Evolutionary conservation across 129 eudicot genomes (phyloP), one percentile per base, ranked within the genome.

Genomic region (Tagetes erecta): DNA sequence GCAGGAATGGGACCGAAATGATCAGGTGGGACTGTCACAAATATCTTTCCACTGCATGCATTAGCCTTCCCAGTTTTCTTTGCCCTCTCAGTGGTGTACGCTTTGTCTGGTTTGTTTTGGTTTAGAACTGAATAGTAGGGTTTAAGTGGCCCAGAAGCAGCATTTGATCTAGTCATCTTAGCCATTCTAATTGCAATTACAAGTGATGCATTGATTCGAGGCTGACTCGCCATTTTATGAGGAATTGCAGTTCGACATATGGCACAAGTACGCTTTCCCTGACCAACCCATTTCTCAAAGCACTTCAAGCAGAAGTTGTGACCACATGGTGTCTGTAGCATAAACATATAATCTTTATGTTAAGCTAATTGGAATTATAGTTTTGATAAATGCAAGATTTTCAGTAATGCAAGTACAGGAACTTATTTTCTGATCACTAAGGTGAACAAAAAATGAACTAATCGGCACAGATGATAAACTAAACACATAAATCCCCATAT

Each of bases 241-340:
- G 97, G 97, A 64, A 94, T 90, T 3, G 73, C 5, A 30, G 79
- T 56, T 10, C 98, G 88, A 70, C 98, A 94, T 31, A 84, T 85
- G 3, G 82, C 91, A 76, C 98, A 90, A 1, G 96, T 88, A 2
- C 81, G 81, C 78, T 91, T 91, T 49, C 98, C 98, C 77, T 94
- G 96, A 36, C 87, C 86, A 57, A 88, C 83, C 98, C 97, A 94
- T 77, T 88, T 94, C 80, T 86, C 89, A 63, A 94, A 94, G 73
- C 98, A 94, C 75, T 88, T 94, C 63, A 94, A 73, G 84, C 98
- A 91, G 64, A 94, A 94, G 77, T 94, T 94, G 81, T 94, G 98
- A 5, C 97, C 97, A 12, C 97, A 94, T 0, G 97, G 96, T 4
- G 97, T 94, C 98, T 94, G 93, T 10, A 31, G 81, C 36, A 63